A percentile compares a stretch with the other conserved stretches of the same genome.
Evolutionary conservation across 2,329 filamentous ascomycete genomes (phyloP).

Genomic region (Leptodontidium sp.): DNA sequence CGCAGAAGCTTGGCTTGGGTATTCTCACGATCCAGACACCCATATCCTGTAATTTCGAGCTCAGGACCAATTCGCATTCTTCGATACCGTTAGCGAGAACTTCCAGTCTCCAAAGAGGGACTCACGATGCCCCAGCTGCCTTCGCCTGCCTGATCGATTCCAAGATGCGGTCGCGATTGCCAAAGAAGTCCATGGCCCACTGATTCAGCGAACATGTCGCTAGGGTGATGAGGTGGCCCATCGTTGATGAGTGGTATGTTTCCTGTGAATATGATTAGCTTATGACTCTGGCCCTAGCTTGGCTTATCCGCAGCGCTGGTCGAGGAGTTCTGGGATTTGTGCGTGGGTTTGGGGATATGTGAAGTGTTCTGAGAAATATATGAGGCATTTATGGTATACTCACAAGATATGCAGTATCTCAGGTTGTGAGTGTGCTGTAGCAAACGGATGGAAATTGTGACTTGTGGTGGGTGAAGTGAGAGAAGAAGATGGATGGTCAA

Average conservation of each 20-base stretch:
- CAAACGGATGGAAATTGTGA: not conserved
- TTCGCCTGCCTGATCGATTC: slow-evolving; percentile 63
- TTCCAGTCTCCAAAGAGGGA: not conserved
- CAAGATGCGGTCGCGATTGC: slow-evolving; percentile 64
- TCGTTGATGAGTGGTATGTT: not conserved
- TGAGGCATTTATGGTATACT: not conserved
- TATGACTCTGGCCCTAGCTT: too few species aligned
- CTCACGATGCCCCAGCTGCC: slow-evolving; percentile 53
- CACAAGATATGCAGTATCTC: not conserved
- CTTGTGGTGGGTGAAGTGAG: too few species aligned
- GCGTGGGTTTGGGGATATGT: too few species aligned
- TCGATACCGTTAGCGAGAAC: not conserved
- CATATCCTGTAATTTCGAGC: slow-evolving; percentile 53
- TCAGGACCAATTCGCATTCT: slow-evolving; percentile 60
- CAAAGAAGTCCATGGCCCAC: slow-evolving; percentile 53
- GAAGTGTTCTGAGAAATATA: not conserved
- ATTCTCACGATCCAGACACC: slow-evolving; percentile 63
- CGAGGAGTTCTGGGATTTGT: too few species aligned
- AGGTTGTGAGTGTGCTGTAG: not conserved
- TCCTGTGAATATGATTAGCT: too few species aligned
- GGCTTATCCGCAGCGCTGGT: too few species aligned
- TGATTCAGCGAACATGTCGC: not conserved
- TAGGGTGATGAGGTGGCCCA: not conserved
- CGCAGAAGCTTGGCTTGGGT: not conserved
- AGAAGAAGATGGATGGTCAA: too few species aligned